These are phyloP conservation scores for Apiotrichum mycotoxinovorans DNA, from an alignment of 1,284 basidiomycete genomes.

Conservation along the genomic window DNA sequence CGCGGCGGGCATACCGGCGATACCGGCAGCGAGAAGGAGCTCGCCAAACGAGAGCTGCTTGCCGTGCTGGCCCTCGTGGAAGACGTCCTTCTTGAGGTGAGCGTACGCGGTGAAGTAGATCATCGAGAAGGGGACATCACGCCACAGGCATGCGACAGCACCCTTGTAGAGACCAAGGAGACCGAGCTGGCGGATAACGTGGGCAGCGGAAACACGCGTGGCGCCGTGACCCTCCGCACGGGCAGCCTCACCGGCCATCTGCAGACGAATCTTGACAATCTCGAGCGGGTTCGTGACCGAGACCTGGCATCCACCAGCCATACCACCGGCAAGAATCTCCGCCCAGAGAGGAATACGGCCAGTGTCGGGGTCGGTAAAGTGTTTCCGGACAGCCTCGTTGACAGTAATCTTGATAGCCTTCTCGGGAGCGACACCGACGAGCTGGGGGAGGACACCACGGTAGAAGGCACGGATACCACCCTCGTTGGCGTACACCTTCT, in stretches of 20 bases:
- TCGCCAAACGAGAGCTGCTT: slow-evolving; percentile 90
- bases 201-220: slow-evolving; percentile 75
- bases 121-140: slow-evolving; percentile 62
- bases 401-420: slow-evolving; percentile 74
- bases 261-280: slow-evolving; percentile 88
- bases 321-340: slow-evolving; percentile 88
- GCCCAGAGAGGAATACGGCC: slow-evolving; percentile 80
- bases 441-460: slow-evolving; percentile 89
- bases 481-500: slow-evolving; percentile 92
- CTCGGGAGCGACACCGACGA: slow-evolving; percentile 96
- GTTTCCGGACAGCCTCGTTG: slow-evolving; percentile 84
- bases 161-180: slow-evolving; percentile 83
- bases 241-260: slow-evolving; percentile 84
- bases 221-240: slow-evolving; percentile 67
- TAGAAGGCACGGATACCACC: slow-evolving; percentile 90
- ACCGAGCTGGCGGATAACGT: slow-evolving; percentile 90
- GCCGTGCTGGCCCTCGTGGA: slow-evolving; percentile 91
- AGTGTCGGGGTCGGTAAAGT: slow-evolving; percentile 87
- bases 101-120: slow-evolving; percentile 55
- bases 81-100: slow-evolving; percentile 69
- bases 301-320: slow-evolving; percentile 95
- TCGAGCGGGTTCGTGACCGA: slow-evolving; percentile 88
- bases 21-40: slow-evolving; percentile 61
- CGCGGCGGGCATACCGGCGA: slow-evolving; percentile 72
- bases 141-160: slow-evolving; percentile 42